Percentiles rank a stretch among this genome's conserved stretches.
These are phyloP conservation scores for Kodamaea neixiangensis DNA, from an alignment of 805 yeast species.

Conservation along the genomic window DNA sequence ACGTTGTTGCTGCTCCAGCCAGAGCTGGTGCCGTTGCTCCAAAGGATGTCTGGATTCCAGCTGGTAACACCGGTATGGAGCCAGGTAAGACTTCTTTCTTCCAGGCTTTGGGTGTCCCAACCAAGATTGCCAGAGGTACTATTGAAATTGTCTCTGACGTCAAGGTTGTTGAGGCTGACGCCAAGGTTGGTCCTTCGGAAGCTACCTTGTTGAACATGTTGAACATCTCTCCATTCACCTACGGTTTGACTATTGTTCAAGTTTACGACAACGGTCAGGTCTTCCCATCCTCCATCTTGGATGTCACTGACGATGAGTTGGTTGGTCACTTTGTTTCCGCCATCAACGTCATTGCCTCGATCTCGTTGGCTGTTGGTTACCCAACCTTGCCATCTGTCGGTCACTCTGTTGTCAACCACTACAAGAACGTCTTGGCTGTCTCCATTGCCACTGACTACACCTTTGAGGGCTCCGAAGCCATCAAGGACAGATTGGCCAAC, in stretches of 20 bases:
- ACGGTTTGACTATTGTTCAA: conserved; percentile 95
- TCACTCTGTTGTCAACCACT: conserved; percentile 98
- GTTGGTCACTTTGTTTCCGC: conserved; percentile 90
- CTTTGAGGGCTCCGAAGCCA: conserved; percentile 97
- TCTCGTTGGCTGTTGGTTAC: conserved; percentile 97
- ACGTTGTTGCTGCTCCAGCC: conserved; percentile 99
- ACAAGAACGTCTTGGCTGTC: conserved; percentile 97
- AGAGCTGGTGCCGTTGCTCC: conserved; percentile 99
- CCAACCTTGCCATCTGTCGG: conserved; percentile 99
- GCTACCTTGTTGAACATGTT: conserved; percentile 98
- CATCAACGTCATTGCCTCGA: conserved; percentile 88
- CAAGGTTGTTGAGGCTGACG: conserved; percentile 85
- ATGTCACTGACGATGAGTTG: conserved; percentile 97
- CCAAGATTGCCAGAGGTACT: conserved; percentile 99
- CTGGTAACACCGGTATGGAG: conserved; percentile 99
- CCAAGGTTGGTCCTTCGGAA: conserved; percentile 98
- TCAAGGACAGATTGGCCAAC: conserved; percentile 99
- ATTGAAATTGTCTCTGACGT: conserved; percentile 98
- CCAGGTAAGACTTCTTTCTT: conserved; percentile 99
- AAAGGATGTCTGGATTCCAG: conserved; percentile 95
- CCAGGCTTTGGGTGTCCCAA: conserved; percentile 99
- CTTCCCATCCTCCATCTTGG: conserved; percentile 95
- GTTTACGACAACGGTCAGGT: conserved; percentile 99
- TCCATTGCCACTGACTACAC: conserved; percentile 99
- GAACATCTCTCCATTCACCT: conserved; percentile 99